Conservation (phyloP, 805 yeast species). For the Candida sanyiensis region DNA sequence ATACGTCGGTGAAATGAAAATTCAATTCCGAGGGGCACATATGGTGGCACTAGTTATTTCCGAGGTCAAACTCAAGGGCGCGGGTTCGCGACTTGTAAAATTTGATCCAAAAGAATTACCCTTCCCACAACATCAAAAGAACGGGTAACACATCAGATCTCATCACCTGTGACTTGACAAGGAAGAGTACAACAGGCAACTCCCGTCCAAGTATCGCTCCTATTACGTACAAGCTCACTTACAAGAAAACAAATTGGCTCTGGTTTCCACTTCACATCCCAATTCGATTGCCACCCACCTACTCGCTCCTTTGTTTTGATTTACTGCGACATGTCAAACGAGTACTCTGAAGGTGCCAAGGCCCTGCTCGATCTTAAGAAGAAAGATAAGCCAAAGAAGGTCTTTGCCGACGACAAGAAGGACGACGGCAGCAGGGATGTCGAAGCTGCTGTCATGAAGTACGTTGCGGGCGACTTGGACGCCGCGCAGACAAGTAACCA, state of each 20-base stretch:
- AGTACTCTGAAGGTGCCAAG: conserved; percentile 24
- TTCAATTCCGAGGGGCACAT: no score
- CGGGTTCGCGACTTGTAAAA: no score
- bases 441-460: conserved; percentile 73
- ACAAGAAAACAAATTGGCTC: neutral
- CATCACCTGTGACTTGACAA: no score
- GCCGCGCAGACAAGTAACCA: conserved; percentile 19
- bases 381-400: conserved; percentile 15
- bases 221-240: neutral
- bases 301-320: neutral
- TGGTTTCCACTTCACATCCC: no score
- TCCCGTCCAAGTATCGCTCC: neutral
- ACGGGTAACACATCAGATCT: conserved; percentile 4
- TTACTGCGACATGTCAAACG: conserved; percentile 12
- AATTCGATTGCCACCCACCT: neutral
- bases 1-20: no score
- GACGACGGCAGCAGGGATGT: conserved; percentile 33
- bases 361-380: conserved; percentile 22
- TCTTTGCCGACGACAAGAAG: conserved; percentile 5
- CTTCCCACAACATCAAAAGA: conserved; percentile 4
- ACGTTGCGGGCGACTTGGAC: conserved; percentile 60
- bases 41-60: no score
- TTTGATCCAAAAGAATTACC: no score
- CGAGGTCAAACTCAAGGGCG: no score
- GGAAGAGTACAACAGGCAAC: neutral